Evolutionary conservation across 2,329 filamentous ascomycete species (phyloP).

Genomic region (Talaromyces albobiverticillius): DNA sequence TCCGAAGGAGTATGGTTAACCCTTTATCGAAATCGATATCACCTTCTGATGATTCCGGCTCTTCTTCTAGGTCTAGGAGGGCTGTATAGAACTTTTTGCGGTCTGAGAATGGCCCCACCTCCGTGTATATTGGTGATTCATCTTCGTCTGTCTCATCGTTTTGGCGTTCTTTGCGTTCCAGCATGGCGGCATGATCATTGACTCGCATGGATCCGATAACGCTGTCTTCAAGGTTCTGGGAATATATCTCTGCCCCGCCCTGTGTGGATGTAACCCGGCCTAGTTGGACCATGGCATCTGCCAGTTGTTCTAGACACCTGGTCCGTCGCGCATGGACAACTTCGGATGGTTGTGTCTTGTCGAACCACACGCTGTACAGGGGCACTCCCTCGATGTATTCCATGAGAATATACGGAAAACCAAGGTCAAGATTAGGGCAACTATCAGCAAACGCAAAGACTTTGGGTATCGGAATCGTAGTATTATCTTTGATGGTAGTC

Average conservation of each 20-base stretch:
- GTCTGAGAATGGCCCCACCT: not conserved
- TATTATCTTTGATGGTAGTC: not conserved
- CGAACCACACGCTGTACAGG: not conserved
- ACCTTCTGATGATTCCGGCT: too few relatives aligned
- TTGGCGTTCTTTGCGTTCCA: not conserved
- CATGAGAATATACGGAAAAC: not conserved
- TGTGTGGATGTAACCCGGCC: not conserved
- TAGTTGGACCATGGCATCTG: not conserved
- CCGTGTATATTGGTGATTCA: not conserved
- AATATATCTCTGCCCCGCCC: not conserved
- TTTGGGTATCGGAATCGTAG: not conserved
- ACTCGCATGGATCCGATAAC: not conserved
- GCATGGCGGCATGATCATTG: not conserved
- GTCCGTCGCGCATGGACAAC: not conserved
- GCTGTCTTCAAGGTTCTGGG: not conserved
- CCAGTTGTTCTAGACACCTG: not conserved
- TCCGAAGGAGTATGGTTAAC: not conserved
- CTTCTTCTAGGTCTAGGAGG: not conserved
- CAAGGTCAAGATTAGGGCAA: not conserved
- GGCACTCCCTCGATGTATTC: not conserved
- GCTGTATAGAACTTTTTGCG: not conserved
- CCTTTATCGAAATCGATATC: not conserved
- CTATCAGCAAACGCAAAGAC: not conserved
- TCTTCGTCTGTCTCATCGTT: not conserved
- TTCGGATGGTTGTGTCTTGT: not conserved